Evolutionary conservation across 179 eudicot genomes (phyloP).

Genomic region (Spinacia oleracea): DNA sequence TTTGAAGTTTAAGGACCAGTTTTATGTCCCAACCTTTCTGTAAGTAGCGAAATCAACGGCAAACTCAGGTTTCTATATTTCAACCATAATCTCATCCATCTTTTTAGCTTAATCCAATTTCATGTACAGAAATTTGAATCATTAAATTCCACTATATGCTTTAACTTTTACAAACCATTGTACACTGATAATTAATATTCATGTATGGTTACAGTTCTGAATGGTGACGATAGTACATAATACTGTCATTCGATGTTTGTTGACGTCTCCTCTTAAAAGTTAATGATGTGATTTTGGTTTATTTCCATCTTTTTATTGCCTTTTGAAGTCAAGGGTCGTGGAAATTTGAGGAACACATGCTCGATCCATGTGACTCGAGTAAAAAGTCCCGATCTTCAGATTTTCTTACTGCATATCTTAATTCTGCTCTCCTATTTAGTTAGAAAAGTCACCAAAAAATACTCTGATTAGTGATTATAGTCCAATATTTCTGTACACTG

Average conservation of each 20-base stretch:
- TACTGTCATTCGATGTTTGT: not conserved
- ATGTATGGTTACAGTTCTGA: conserved; percentile 2
- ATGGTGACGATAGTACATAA: not conserved
- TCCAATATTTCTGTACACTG: too few species aligned
- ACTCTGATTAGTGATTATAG: too few species aligned
- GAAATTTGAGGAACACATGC: not conserved
- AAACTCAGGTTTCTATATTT: conserved; percentile 21
- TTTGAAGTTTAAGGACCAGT: not conserved
- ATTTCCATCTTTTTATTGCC: not conserved
- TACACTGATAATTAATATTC: conserved; percentile 3
- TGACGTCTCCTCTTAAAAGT: conserved; percentile 1
- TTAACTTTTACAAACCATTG: conserved; percentile 1
- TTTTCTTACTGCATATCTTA: too few species aligned
- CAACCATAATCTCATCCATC: conserved; percentile 13
- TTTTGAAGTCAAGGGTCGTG: not conserved
- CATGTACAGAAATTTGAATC: conserved; percentile 9
- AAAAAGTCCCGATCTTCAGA: too few species aligned
- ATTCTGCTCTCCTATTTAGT: too few species aligned
- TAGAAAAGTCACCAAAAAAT: too few species aligned
- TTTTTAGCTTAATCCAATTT: not conserved
- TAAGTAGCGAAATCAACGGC: conserved; percentile 2
- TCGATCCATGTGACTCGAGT: not conserved
- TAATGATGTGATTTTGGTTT: not conserved
- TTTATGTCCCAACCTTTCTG: not conserved
- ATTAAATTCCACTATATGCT: not conserved